Base-by-base conservation (phyloP, 371 early-diverging fungal genomes). In the Mortierella sp. region DNA sequence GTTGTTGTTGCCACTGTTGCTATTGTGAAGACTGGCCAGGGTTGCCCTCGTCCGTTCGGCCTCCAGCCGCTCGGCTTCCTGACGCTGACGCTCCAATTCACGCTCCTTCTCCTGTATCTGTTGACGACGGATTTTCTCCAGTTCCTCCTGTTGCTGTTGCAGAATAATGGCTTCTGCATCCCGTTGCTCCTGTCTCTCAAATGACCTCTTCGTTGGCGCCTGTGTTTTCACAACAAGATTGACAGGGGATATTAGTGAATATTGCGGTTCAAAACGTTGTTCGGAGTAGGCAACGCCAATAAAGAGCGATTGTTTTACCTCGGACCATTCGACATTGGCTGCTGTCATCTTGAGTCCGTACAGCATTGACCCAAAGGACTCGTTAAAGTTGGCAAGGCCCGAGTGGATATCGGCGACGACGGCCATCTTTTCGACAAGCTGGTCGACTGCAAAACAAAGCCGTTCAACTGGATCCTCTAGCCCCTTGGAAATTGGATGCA, bases 301-400 rank as follows among this genome's bases (percentile, higher is more conserved):
- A n/a, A n/a, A n/a, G n/a, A n/a, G n/a, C n/a, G n/a, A n/a, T n/a
- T n/a, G n/a, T 43, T 43, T 29, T 79, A 83, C 84, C 79, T 79
- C 77, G 22, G 71, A 70, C 84, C 84, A 84, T 19, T 79, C 79
- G 19, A 84, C 67, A 34, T 79, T 76, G 16, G 70, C 70, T 4
- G 76, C 79, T 65, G 73, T 76, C 76, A 84, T 79, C 53, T 84
- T 79, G 48, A 84, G 79, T 31, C 84, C 84, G 52, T 79, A 84
- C 31, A 84, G 71, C 41, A 84, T 69, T 31, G 84, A 73, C 7
- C 84, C 84, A 76, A 84, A 84, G 24, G 84, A 76, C 29, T 84
- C 84, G 48, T 84, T 84, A 53, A 84, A 84, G 34, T 73, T 66
- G 11, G 84, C 84, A 11, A 84, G 71, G 3, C 76, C 74, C 19